Evolutionary conservation across 768 basidiomycete genomes (phyloP), one percentile per base, ranked within the genome.

Genomic region (Pleurotus ostreatus): DNA sequence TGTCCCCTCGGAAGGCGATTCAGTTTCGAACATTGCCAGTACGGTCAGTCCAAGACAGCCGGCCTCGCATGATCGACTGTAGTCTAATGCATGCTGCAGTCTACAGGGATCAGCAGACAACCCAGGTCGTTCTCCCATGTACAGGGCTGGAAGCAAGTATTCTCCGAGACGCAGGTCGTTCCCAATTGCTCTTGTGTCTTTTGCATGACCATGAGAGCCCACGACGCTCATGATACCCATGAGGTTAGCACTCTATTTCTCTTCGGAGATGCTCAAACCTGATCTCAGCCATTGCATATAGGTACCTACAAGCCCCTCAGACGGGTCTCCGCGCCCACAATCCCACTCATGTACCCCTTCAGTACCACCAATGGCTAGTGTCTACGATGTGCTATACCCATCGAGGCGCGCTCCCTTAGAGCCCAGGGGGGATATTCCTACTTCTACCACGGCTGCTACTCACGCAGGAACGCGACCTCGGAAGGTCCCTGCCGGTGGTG

Each of bases 311-410:
- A n/a, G 1, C 12, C 13, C 6, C 4, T 26, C 48, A 4, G 16
- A 23, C 2, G 48, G 20, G 13, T 7, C 26, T 1, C 5, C 5
- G 5, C 22, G 16, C 25, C 34, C 16, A 41, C 51, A 53, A 22
- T 16, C 20, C 15, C 5, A 15, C 6, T 12, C 22, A 12, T 15
- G 37, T 13, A 1, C 37, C 22, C 15, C 16, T 18, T 53, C 51
- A 16, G 23, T 53, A 23, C 16, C 51, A 18, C 51, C 51, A 16
- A 16, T 53, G 39, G 39, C 51, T 2, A 53, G 51, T 41, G 51
- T 53, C 4, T 53, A 53, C 51, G 51, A 53, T 41, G 39, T 41
- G 9, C n/a, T 53, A 41, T 53, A 53, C 9, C 51, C 51, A 53
- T 20, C 51, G 15, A 53, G 39, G n/a, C 34, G 38, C 25, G 38